A percentile compares a stretch with the other conserved stretches of the same genome.
These are phyloP conservation scores for Pythium apleroticum DNA, from an alignment of 352 stramenopile species.

Conservation along the genomic window DNA sequence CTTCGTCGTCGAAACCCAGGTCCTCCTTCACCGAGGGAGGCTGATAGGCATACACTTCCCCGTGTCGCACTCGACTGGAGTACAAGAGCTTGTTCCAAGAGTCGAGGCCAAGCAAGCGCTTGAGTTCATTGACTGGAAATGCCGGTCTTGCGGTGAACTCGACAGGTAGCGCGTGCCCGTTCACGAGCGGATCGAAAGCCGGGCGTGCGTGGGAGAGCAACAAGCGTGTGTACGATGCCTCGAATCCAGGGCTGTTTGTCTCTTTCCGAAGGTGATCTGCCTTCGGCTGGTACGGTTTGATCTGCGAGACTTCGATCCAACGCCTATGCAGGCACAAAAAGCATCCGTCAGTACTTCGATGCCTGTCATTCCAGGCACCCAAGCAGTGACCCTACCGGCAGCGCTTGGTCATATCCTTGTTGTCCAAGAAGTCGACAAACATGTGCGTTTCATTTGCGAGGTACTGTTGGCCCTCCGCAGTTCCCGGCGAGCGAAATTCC, in stretches of 20 bases:
- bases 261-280: slow-evolving; percentile 37
- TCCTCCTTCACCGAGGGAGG: slow-evolving; percentile 1
- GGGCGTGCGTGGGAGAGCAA: not conserved
- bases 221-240: slow-evolving; percentile 33
- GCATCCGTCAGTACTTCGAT: too few relatives aligned
- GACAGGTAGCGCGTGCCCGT: not conserved
- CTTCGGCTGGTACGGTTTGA: slow-evolving; percentile 39
- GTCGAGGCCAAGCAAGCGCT: not conserved
- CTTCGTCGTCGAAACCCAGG: slow-evolving; percentile 6
- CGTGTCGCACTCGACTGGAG: slow-evolving; percentile 43
- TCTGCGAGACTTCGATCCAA: slow-evolving; percentile 39
- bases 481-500: slow-evolving; percentile 8
- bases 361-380: too few relatives aligned
- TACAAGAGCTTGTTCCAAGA: not conserved
- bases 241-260: slow-evolving; percentile 41
- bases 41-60: slow-evolving; percentile 32
- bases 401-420: slow-evolving; percentile 20
- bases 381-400: slow-evolving; percentile 20
- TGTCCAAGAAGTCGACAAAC: slow-evolving; percentile 42
- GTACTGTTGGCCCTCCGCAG: slow-evolving; percentile 5
- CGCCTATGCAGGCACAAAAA: not conserved
- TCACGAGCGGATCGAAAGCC: not conserved
- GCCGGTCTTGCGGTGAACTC: not conserved
- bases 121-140: not conserved
- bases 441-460: slow-evolving; percentile 27